Percentiles rank a stretch among this genome's conserved stretches.
Evolutionary conservation across 441 rosid species (phyloP).

Genomic region (Syzygium syzygioides): DNA sequence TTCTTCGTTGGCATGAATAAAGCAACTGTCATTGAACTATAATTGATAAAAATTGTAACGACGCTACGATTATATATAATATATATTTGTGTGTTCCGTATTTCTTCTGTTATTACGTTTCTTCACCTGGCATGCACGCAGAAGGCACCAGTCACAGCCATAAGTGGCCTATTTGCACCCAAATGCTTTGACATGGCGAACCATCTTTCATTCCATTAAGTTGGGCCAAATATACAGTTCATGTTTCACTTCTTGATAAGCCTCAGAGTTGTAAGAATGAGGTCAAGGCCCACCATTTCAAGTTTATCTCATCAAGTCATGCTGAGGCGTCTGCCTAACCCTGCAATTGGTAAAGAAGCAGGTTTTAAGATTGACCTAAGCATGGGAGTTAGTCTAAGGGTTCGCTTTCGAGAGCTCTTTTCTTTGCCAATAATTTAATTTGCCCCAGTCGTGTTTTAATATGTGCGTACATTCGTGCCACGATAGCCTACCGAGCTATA

Average conservation of each 20-base stretch:
- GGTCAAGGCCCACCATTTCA: background rate
- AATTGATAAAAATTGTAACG: too few relatives aligned
- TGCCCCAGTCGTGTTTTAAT: background rate
- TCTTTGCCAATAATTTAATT: background rate
- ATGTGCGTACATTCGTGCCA: too few relatives aligned
- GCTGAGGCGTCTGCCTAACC: too few relatives aligned
- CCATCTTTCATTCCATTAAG: background rate
- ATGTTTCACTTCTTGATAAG: background rate
- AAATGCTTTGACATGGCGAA: background rate
- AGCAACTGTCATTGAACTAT: too few relatives aligned
- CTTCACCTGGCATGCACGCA: background rate
- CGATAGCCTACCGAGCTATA: too few relatives aligned
- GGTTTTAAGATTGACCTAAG: background rate
- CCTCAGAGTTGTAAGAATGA: background rate
- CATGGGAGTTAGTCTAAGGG: background rate
- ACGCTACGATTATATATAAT: too few relatives aligned
- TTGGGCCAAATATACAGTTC: background rate
- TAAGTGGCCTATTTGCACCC: background rate
- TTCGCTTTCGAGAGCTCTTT: background rate
- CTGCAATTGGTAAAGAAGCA: too few relatives aligned
- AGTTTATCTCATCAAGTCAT: background rate
- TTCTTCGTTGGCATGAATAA: too few relatives aligned
- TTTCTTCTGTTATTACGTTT: background rate
- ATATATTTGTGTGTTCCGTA: too few relatives aligned
- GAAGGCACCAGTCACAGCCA: too few relatives aligned